Percentiles rank a stretch among this genome's conserved stretches.
Evolutionary conservation across 345 rosid genomes (phyloP).

Genomic region (Arabidopsis suecica): DNA sequence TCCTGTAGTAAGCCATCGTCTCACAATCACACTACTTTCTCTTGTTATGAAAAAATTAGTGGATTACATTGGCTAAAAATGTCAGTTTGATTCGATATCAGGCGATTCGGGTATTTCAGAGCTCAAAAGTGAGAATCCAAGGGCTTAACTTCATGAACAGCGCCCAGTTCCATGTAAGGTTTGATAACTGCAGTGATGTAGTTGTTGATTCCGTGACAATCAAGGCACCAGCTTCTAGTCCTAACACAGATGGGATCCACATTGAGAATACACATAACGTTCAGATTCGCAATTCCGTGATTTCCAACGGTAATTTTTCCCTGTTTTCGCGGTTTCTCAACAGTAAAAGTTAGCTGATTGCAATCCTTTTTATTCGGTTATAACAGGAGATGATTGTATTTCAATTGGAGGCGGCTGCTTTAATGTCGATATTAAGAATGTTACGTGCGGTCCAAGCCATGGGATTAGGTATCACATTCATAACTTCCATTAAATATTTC

Average conservation of each 20-base stretch:
- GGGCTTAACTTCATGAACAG: conserved; percentile 62
- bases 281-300: conserved; percentile 65
- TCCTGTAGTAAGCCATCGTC: conserved; percentile 60
- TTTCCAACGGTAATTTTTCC: conserved; percentile 63
- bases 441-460: conserved; percentile 93
- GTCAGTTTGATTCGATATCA: conserved; percentile 30
- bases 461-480: conserved; percentile 71
- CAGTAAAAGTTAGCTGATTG: neutral
- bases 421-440: conserved; percentile 73
- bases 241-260: conserved; percentile 92
- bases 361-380: neutral
- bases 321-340: neutral
- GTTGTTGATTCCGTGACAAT: conserved; percentile 54
- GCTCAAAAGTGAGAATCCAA: conserved; percentile 61
- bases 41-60: neutral
- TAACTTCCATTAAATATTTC: conserved; percentile 8
- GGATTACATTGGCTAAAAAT: neutral
- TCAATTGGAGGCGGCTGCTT: conserved; percentile 83
- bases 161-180: conserved; percentile 77
- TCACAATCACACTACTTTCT: neutral
- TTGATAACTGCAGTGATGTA: conserved; percentile 59
- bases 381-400: conserved; percentile 83
- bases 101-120: conserved; percentile 59
- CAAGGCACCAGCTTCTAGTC: conserved; percentile 75
- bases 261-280: conserved; percentile 66